phyloP scores from a whole-genome alignment of 2,329 filamentous ascomycete genomes.

The Arthrocladium fulminans region DNA sequence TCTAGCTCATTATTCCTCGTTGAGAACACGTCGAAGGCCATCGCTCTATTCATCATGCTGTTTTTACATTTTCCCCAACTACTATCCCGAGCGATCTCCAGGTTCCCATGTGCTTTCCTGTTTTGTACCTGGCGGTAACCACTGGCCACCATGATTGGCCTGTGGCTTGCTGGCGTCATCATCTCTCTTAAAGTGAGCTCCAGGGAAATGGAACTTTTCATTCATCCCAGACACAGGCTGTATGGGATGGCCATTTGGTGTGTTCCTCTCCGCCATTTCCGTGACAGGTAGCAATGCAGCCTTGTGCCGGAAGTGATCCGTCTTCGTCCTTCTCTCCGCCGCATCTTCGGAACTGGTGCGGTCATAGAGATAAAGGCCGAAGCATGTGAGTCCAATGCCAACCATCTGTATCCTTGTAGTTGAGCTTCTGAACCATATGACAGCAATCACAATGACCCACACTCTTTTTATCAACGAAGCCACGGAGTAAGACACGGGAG shows the following conservation, averaged over 20 bases:
- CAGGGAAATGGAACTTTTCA: constrained; percentile 23
- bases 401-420: constrained; percentile 75
- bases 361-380: constrained; percentile 93
- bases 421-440: constrained; percentile 89
- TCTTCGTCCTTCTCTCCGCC: constrained; percentile 67
- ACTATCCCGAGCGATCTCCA: constrained; percentile 32
- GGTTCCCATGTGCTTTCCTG: constrained; percentile 75
- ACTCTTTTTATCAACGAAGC: constrained; percentile 94
- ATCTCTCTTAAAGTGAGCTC: constrained; percentile 32
- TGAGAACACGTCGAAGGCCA: constrained; percentile 13
- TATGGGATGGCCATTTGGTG: constrained; percentile 23
- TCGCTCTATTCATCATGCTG: constrained; percentile 13
- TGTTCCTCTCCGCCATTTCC: constrained; percentile 33
- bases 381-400: constrained; percentile 79
- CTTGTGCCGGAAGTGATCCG: constrained; percentile 53
- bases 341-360: constrained; percentile 81
- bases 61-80: constrained; percentile 14
- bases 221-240: constrained; percentile 29
- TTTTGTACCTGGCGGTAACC: constrained; percentile 70
- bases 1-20: background rate
- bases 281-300: constrained; percentile 60
- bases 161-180: constrained; percentile 30
- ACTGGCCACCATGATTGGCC: constrained; percentile 30
- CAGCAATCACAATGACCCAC: constrained; percentile 89
- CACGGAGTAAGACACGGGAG: constrained; percentile 93